phyloP scores from a whole-genome alignment of 495 filamentous ascomycete species.

The Daldinia caldariorum region DNA sequence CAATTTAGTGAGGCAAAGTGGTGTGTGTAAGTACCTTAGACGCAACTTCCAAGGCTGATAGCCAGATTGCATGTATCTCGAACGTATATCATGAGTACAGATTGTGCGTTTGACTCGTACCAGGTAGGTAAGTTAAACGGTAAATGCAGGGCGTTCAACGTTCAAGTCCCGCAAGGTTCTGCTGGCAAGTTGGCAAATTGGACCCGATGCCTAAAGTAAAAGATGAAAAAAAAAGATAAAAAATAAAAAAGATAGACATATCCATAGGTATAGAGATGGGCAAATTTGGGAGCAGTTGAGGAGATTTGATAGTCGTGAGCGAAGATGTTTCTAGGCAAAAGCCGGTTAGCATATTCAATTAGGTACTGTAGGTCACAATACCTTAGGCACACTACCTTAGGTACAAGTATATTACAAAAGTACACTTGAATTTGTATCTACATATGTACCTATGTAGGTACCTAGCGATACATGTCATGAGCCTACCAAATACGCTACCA shows the following conservation, averaged over 20 bases:
- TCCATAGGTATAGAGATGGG: neutral
- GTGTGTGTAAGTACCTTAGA: neutral
- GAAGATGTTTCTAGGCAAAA: constrained; percentile 2
- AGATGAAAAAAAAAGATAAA: neutral
- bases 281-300: neutral
- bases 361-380: neutral
- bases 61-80: neutral
- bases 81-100: neutral
- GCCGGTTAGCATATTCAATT: neutral
- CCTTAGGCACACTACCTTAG: neutral
- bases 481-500: constrained; percentile 8
- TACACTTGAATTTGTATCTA: too few relatives aligned
- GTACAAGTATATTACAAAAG: too few relatives aligned
- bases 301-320: constrained; percentile 6
- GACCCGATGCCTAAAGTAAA: too few relatives aligned
- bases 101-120: neutral
- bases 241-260: neutral
- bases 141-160: neutral
- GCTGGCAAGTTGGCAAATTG: too few relatives aligned
- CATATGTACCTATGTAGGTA: too few relatives aligned
- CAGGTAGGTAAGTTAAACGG: too few relatives aligned
- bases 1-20: constrained; percentile 8
- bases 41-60: too few relatives aligned
- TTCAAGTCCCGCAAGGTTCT: neutral
- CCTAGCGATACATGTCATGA: too few relatives aligned